Evolutionary conservation across 768 basidiomycete genomes (phyloP), one percentile per base, ranked within the genome.

Genomic region (Trametes cinnabarina): DNA sequence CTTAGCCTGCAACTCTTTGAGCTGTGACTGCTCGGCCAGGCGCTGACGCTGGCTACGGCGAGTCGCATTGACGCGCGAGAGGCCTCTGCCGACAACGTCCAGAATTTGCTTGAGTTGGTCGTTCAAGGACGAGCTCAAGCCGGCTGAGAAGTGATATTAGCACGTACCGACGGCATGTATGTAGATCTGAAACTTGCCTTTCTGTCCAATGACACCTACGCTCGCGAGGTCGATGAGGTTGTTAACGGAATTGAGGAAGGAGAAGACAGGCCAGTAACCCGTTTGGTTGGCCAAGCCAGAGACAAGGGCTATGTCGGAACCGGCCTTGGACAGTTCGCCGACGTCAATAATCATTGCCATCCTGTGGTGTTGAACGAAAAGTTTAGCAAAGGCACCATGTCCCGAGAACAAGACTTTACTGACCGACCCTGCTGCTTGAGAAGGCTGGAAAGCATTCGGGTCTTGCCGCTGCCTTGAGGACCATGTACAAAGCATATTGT

Each of bases 151-250:
- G 30, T 12, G 30, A 12, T 32, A 10, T 15, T 10, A 35, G 17
- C 7, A 20, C 49, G 11, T 61, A 35, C n/a, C 22, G 46, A 25
- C 4, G 47, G 40, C n/a, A 26, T n/a, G 48, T 41, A 46, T 37
- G 32, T 22, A 32, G 1, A 1, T n/a, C 17, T 39, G 23, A 4
- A 15, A 7, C n/a, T n/a, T 39, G 88, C 92, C 83, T 76, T 98
- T 98, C 68, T 97, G 93, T 3, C 97, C 97, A 64, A 97, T 97
- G n/a, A 98, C 67, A 1, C 95, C 95, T 41, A 94, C 82, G 57
- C 87, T 88, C 1, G 92, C 94, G n/a, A 98, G 79, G 69, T 98
- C 96, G 60, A 98, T 83, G 55, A 98, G 73, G 61, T 83, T 88
- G 65, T 82, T 90, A 68, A 92, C 72, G 0, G 90, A 92, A 65